These are phyloP conservation scores for Colletotrichum limetticola DNA, from an alignment of 2,329 filamentous ascomycete genomes.

Conservation along the genomic window DNA sequence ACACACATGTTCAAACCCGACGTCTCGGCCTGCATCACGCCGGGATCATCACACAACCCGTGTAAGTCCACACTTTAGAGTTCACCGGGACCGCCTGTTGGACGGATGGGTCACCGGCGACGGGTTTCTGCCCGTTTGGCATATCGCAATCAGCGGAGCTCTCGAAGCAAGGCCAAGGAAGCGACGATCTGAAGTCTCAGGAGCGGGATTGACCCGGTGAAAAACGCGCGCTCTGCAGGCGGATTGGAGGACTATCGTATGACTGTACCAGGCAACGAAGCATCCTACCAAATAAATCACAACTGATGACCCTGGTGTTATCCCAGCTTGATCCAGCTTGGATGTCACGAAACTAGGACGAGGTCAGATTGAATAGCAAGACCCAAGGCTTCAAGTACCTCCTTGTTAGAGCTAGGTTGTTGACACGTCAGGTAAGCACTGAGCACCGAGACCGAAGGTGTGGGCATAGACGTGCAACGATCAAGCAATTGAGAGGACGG, in stretches of 20 bases:
- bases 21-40: conserved; percentile 14
- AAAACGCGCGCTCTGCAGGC: not conserved
- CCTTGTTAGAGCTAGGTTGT: not conserved
- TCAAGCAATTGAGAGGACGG: not conserved
- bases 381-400: not conserved
- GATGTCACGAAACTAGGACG: not conserved
- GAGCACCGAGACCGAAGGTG: not conserved
- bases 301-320: not conserved
- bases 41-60: conserved; percentile 2
- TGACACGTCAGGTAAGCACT: not conserved
- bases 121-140: not conserved
- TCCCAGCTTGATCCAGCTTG: not conserved
- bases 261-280: not conserved
- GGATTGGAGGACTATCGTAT: not conserved
- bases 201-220: not conserved
- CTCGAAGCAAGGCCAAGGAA: not conserved
- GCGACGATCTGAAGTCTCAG: not conserved
- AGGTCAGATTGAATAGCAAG: not conserved
- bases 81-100: conserved; percentile 17
- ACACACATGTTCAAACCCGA: not conserved
- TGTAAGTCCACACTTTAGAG: conserved; percentile 11
- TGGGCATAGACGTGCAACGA: not conserved
- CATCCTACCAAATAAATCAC: not conserved
- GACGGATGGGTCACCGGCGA: not conserved
- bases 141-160: not conserved